These are phyloP conservation scores for Talaromyces wortmannii DNA, from an alignment of 495 filamentous ascomycete genomes.

Conservation along the genomic window DNA sequence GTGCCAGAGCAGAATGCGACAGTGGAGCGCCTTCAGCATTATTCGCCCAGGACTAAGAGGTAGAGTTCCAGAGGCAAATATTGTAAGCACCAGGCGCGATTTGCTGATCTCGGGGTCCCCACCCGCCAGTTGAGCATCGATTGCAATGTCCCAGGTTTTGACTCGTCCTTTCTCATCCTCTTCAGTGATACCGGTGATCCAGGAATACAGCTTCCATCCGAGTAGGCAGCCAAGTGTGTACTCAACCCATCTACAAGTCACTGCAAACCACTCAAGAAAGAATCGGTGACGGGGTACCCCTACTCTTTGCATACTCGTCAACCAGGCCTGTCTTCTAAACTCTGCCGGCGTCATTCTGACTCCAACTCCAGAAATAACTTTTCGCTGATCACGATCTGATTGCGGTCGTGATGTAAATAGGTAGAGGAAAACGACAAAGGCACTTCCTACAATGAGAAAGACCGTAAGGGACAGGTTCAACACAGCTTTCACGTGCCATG, in stretches of 20 bases:
- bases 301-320: slow-evolving; percentile 89
- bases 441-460: slow-evolving; percentile 53
- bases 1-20: slow-evolving; percentile 81
- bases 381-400: slow-evolving; percentile 26
- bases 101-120: slow-evolving; percentile 87
- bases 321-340: slow-evolving; percentile 83
- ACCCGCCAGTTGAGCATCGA: slow-evolving; percentile 92
- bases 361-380: slow-evolving; percentile 36
- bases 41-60: slow-evolving; percentile 76
- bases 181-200: slow-evolving; percentile 70
- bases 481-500: slow-evolving; percentile 35
- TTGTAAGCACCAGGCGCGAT: slow-evolving; percentile 76
- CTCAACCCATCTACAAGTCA: slow-evolving; percentile 72
- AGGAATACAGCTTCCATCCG: slow-evolving; percentile 67
- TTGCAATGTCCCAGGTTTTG: slow-evolving; percentile 90
- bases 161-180: slow-evolving; percentile 82
- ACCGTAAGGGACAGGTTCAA: slow-evolving; percentile 49
- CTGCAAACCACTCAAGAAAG: slow-evolving; percentile 73
- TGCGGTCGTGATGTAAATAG: slow-evolving; percentile 53
- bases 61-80: slow-evolving; percentile 82
- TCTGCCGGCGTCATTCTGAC: slow-evolving; percentile 70
- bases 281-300: slow-evolving; percentile 89
- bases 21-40: slow-evolving; percentile 90
- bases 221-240: slow-evolving; percentile 73
- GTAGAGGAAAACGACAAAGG: slow-evolving; percentile 62